These are phyloP conservation scores for Condylostoma magnum DNA, from an alignment of 169 alveolate genomes.

Conservation along the genomic window DNA sequence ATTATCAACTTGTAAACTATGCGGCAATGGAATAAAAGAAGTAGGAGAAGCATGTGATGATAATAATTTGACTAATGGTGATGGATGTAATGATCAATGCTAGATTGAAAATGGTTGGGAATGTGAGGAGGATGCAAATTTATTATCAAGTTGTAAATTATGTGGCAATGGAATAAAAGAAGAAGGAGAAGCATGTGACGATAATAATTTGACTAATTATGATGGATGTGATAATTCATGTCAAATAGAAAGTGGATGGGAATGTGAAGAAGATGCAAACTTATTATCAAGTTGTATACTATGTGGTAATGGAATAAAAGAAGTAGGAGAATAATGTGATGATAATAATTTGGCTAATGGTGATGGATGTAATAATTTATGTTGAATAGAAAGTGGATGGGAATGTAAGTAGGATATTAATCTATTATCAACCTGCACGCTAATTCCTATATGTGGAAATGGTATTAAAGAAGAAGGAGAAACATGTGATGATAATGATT, in stretches of 20 bases:
- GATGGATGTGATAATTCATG: neutral
- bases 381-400: neutral
- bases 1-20: too few relatives aligned
- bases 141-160: neutral
- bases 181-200: slow-evolving; percentile 9
- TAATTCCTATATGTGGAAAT: neutral
- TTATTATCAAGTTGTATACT: too few relatives aligned
- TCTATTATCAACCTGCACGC: too few relatives aligned
- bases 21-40: slow-evolving; percentile 5
- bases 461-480: neutral
- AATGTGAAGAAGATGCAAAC: slow-evolving; percentile 58
- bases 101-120: slow-evolving; percentile 38
- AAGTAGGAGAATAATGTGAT: neutral
- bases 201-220: neutral
- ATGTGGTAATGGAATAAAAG: neutral
- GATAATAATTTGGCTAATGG: neutral
- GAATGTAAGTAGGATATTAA: neutral
- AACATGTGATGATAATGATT: neutral
- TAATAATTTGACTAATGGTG: neutral
- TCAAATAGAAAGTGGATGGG: slow-evolving; percentile 31
- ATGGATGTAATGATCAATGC: neutral
- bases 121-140: slow-evolving; percentile 60
- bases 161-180: slow-evolving; percentile 6
- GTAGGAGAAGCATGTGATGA: slow-evolving; percentile 12
- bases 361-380: neutral